These are phyloP conservation scores for Lathyrus oleraceus DNA, from an alignment of 306 rosid genomes.

Conservation along the genomic window DNA sequence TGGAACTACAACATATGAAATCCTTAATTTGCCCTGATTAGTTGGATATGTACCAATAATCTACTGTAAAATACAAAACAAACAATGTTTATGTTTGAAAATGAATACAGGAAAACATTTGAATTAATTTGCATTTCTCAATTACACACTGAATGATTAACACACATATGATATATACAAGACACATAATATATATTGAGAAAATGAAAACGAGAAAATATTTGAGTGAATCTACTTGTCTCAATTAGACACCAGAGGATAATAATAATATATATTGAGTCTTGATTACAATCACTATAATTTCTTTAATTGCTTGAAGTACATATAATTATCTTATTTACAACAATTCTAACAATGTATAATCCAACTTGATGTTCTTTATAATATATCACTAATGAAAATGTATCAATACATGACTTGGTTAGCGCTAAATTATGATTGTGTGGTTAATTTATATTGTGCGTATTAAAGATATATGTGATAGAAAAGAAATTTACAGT, in stretches of 20 bases:
- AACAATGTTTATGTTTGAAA: constrained; percentile 5
- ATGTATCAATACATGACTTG: constrained; percentile 27
- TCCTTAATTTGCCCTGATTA: constrained; percentile 1
- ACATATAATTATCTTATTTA: neutral
- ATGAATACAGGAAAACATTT: neutral
- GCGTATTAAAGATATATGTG: constrained; percentile 74
- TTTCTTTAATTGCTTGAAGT: neutral
- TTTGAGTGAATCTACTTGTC: neutral
- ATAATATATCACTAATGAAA: neutral
- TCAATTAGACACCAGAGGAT: neutral
- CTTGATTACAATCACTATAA: neutral
- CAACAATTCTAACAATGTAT: neutral
- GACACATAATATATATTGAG: neutral
- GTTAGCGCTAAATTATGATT: constrained; percentile 36
- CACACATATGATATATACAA: too few species aligned
- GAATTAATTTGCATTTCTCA: neutral
- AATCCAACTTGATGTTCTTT: constrained; percentile 10
- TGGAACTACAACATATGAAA: constrained; percentile 24
- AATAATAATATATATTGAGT: neutral
- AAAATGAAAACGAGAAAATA: neutral
- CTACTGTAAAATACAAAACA: constrained; percentile 12
- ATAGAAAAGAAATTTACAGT: constrained; percentile 63
- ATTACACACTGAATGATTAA: neutral
- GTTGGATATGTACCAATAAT: constrained; percentile 17
- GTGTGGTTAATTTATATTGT: constrained; percentile 63